These are phyloP conservation scores for Aspergillus leporis DNA, from an alignment of 495 filamentous ascomycete species.

Conservation along the genomic window DNA sequence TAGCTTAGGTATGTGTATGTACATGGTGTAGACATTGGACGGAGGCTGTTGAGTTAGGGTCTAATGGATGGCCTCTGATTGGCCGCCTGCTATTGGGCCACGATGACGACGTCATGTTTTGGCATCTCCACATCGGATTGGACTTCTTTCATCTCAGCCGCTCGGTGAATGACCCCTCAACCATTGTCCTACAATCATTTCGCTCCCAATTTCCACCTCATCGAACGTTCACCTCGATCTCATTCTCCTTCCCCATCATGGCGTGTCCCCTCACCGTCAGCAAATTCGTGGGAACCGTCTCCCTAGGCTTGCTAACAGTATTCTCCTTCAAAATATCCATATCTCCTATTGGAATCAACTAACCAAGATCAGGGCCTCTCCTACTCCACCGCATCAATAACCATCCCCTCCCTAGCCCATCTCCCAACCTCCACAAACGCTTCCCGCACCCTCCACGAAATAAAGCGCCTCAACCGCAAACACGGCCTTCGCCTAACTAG, in stretches of 20 bases:
- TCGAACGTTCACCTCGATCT: background rate
- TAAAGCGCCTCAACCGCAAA: conserved; percentile 57
- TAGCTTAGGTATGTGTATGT: too few relatives aligned
- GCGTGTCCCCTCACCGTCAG: conserved; percentile 67
- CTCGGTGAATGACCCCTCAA: background rate
- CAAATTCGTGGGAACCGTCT: conserved; percentile 90
- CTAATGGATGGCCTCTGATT: background rate
- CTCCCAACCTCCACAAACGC: conserved; percentile 72
- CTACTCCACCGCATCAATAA: conserved; percentile 71
- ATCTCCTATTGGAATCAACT: background rate
- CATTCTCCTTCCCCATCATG: conserved; percentile 49
- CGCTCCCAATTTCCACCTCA: background rate
- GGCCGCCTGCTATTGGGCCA: background rate
- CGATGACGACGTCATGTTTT: background rate
- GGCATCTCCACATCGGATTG: background rate
- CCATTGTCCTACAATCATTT: background rate
- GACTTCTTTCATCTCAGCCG: background rate
- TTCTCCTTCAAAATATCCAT: too few relatives aligned
- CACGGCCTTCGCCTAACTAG: conserved; percentile 62
- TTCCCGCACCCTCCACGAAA: conserved; percentile 61
- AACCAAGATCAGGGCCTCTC: conserved; percentile 70
- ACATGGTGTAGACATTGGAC: too few relatives aligned
- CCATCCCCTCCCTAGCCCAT: conserved; percentile 72
- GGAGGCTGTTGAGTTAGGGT: background rate
- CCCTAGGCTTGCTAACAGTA: conserved; percentile 84